Evolutionary conservation across 306 rosid genomes (phyloP).

Genomic region (Prunus dulcis): DNA sequence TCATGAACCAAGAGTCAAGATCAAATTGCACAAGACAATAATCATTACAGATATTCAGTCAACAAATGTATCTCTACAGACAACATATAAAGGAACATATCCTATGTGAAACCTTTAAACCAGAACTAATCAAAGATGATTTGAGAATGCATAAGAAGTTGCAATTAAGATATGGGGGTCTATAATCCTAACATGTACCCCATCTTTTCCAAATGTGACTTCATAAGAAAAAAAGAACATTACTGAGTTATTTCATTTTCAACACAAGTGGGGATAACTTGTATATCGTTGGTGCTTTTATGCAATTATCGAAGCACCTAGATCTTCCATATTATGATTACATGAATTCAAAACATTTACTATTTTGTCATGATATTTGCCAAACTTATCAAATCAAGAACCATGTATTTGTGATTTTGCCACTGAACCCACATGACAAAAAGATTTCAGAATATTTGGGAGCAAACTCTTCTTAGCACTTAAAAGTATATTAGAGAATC

Average conservation of each 20-base stretch:
- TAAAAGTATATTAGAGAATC: background rate
- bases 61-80: background rate
- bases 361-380: background rate
- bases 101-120: too few relatives aligned
- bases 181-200: background rate
- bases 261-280: background rate
- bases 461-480: background rate
- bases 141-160: background rate
- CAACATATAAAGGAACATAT: background rate
- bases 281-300: background rate
- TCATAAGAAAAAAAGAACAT: background rate
- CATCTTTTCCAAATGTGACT: background rate
- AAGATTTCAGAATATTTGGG: background rate
- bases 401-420: background rate
- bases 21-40: background rate
- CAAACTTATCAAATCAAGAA: background rate
- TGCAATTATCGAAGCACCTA: too few relatives aligned
- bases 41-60: background rate
- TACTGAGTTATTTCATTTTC: background rate
- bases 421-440: background rate
- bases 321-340: background rate
- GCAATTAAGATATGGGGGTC: background rate
- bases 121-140: background rate
- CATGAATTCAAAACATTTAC: background rate
- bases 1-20: background rate